These are phyloP conservation scores for Polychytrium aggregatum DNA, from an alignment of 192 early-diverging fungal species.

Conservation along the genomic window DNA sequence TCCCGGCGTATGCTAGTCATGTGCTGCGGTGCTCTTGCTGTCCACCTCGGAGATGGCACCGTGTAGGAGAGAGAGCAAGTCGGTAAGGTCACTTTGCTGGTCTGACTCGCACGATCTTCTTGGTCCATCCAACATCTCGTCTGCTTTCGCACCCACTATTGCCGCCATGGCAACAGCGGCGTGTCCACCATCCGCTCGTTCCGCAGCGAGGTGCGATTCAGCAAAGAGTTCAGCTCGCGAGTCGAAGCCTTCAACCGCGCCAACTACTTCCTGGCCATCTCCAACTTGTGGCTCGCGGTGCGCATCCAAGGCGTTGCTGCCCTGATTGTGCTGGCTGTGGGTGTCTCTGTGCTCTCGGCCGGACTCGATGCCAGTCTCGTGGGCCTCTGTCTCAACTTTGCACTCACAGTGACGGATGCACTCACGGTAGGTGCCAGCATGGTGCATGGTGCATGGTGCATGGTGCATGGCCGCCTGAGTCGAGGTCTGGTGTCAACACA, in stretches of 20 bases:
- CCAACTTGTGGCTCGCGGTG: slow-evolving; percentile 10
- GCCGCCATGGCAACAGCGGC: slow-evolving; percentile 47
- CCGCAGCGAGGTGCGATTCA: slow-evolving; percentile 14
- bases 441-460: no score
- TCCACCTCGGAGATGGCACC: slow-evolving; percentile 4
- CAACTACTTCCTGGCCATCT: slow-evolving; percentile 9
- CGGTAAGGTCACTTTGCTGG: no score
- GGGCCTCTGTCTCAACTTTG: slow-evolving; percentile 67
- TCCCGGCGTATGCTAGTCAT: slow-evolving; percentile 6
- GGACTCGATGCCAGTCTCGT: slow-evolving; percentile 61
- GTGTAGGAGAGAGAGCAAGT: no score
- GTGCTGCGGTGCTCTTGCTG: slow-evolving; percentile 1
- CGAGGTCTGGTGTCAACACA: no score
- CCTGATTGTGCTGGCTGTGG: slow-evolving; percentile 43
- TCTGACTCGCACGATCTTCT: no score
- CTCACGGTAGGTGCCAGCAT: slow-evolving; percentile 53
- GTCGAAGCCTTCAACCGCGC: slow-evolving; percentile 15
- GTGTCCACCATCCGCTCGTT: slow-evolving; percentile 37
- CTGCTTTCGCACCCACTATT: not conserved
- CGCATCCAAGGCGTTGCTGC: slow-evolving; percentile 11
- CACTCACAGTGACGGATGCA: slow-evolving; percentile 62
- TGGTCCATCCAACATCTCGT: no score
- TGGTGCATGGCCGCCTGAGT: no score
- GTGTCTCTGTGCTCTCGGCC: slow-evolving; percentile 48
- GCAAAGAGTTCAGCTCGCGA: not conserved